Conservation (phyloP, 306 rosid species). For the Biancaea sappan region DNA sequence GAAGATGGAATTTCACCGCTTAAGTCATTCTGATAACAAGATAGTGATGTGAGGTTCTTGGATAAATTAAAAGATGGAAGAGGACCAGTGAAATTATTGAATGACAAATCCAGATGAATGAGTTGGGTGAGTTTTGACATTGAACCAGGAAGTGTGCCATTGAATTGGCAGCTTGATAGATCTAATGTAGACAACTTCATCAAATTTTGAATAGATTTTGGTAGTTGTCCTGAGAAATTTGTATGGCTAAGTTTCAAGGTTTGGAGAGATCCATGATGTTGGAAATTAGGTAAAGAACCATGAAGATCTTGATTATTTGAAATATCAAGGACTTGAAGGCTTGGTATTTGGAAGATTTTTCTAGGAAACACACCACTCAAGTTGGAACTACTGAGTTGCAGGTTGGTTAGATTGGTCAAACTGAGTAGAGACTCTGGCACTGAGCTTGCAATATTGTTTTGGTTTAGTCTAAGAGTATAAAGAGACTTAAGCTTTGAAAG, state of each 20-base stretch:
- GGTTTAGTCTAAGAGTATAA: background rate
- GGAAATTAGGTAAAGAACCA: constrained; percentile 40
- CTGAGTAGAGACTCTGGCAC: constrained; percentile 25
- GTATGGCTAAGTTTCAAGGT: constrained; percentile 13
- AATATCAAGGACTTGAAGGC: constrained; percentile 29
- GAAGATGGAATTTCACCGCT: constrained; percentile 18
- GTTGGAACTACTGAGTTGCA: constrained; percentile 10
- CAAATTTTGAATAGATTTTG: constrained; percentile 30
- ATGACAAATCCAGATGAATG: constrained; percentile 36
- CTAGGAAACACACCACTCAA: constrained; percentile 28
- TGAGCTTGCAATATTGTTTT: constrained; percentile 24
- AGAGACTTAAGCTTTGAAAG: constrained; percentile 14
- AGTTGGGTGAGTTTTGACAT: constrained; percentile 28
- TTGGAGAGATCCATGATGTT: constrained; percentile 23
- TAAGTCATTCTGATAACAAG: constrained; percentile 27
- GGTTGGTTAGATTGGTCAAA: constrained; percentile 14
- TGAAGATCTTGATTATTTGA: constrained; percentile 29
- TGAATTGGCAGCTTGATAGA: constrained; percentile 33
- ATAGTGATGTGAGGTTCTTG: constrained; percentile 25
- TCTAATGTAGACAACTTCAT: constrained; percentile 24
- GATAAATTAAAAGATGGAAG: constrained; percentile 36
- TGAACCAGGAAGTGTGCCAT: constrained; percentile 33
- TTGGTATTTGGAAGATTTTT: constrained; percentile 26
- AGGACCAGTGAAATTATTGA: constrained; percentile 32
- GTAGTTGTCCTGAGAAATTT: constrained; percentile 36